Conservation (phyloP, 106 monocot species). For the Allium fistulosum region DNA sequence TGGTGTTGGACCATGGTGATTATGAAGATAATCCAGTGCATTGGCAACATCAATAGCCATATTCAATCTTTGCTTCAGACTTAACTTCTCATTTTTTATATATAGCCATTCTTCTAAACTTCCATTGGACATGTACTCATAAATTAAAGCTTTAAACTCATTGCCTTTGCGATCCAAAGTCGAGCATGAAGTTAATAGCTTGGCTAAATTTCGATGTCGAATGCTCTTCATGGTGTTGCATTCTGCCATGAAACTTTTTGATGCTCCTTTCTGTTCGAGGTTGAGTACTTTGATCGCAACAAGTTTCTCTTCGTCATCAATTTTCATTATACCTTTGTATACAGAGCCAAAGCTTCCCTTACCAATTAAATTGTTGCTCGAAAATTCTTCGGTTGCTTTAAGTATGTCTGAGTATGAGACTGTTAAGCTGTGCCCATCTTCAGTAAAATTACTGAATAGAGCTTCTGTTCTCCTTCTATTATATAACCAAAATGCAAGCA, state of each 20-base stretch:
- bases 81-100: conserved; percentile 3
- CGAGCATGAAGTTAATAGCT: conserved; percentile 31
- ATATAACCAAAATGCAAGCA: not conserved
- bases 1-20: not conserved
- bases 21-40: conserved; percentile 21
- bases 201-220: conserved; percentile 42
- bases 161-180: conserved; percentile 23
- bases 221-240: conserved; percentile 39
- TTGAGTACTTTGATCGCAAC: conserved; percentile 42
- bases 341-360: conserved; percentile 14
- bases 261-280: conserved; percentile 30
- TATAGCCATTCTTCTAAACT: conserved; percentile 44
- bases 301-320: not conserved
- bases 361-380: conserved; percentile 8
- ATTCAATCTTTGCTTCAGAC: conserved; percentile 10
- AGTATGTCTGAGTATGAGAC: conserved; percentile 9
- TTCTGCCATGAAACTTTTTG: conserved; percentile 38
- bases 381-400: conserved; percentile 19
- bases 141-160: conserved; percentile 40
- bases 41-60: conserved; percentile 19
- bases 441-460: not conserved
- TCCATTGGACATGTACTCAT: conserved; percentile 42
- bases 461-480: not conserved
- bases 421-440: not conserved
- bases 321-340: conserved; percentile 13